These are phyloP conservation scores for Periglandula ipomoeae DNA, from an alignment of 2,329 filamentous ascomycete species.

Conservation along the genomic window DNA sequence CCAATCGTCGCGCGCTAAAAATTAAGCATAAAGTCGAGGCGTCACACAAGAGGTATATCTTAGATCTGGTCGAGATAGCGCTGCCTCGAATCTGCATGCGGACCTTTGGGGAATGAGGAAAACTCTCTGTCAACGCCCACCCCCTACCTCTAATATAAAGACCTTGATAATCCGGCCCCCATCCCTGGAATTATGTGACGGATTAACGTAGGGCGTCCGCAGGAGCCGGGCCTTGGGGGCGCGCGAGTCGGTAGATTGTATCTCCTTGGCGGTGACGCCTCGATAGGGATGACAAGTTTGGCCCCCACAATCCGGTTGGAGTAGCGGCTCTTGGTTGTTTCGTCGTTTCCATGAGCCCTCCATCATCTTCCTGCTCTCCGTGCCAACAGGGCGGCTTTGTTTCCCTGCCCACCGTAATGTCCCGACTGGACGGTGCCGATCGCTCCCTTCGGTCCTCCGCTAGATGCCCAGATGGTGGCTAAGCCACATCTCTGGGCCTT, in stretches of 20 bases:
- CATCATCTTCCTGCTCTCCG: too few species aligned
- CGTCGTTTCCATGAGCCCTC: not conserved
- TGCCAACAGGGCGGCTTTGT: not conserved
- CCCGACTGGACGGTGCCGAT: not conserved
- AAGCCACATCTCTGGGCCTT: not conserved
- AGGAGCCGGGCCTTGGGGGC: not conserved
- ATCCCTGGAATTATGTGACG: not conserved
- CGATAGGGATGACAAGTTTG: not conserved
- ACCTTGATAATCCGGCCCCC: too few species aligned
- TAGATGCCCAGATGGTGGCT: not conserved
- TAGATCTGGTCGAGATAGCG: not conserved
- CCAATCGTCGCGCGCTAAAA: not conserved
- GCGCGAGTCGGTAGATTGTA: not conserved
- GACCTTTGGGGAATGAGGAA: not conserved
- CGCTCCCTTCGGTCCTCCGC: not conserved
- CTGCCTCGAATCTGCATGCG: not conserved
- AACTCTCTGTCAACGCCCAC: too few species aligned
- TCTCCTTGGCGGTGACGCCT: not conserved
- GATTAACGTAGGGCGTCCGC: not conserved
- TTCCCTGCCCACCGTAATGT: not conserved
- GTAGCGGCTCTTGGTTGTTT: not conserved
- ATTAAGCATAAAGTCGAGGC: conserved; percentile 2
- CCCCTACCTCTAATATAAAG: too few species aligned
- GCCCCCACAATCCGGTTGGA: not conserved
- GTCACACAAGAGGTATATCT: not conserved